Evolutionary conservation across 441 rosid genomes (phyloP).

Genomic region (Raphanus hybrid): DNA sequence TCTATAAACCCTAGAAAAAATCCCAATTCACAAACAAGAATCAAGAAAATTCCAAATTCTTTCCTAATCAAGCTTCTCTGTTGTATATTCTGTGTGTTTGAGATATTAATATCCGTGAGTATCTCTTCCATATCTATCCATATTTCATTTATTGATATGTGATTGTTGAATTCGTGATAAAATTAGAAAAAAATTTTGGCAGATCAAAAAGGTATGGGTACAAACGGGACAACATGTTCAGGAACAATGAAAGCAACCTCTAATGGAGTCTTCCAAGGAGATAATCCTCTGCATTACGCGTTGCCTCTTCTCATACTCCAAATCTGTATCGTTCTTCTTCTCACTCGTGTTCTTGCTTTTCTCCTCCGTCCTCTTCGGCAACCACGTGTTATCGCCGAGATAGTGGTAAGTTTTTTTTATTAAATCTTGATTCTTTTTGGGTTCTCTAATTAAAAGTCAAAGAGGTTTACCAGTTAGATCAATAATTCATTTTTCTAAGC

Average conservation of each 20-base stretch:
- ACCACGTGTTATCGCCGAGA: slow-evolving; percentile 47
- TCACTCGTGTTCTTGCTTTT: slow-evolving; percentile 58
- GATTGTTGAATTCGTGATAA: no score
- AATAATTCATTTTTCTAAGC: no score
- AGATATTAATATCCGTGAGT: no score
- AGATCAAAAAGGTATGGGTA: slow-evolving; percentile 30
- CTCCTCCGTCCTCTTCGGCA: slow-evolving; percentile 61
- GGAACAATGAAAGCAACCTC: slow-evolving; percentile 59
- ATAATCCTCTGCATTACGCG: slow-evolving; percentile 58
- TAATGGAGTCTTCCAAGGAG: slow-evolving; percentile 63
- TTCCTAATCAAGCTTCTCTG: no score
- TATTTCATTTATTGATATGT: no score
- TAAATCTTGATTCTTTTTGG: background rate
- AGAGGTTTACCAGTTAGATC: no score
- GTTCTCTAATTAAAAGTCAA: slow-evolving; percentile 25
- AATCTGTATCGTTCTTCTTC: slow-evolving; percentile 54
- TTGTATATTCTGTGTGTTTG: no score
- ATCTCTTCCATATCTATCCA: no score
- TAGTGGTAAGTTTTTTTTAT: slow-evolving; percentile 34
- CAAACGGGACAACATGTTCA: slow-evolving; percentile 37
- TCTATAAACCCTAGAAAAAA: no score
- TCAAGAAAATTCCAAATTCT: no score
- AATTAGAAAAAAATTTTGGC: background rate
- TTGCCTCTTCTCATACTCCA: slow-evolving; percentile 61
- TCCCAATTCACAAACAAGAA: no score